Base-by-base conservation (phyloP, 495 filamentous ascomycete genomes). In the Aspergillus ostianus region DNA sequence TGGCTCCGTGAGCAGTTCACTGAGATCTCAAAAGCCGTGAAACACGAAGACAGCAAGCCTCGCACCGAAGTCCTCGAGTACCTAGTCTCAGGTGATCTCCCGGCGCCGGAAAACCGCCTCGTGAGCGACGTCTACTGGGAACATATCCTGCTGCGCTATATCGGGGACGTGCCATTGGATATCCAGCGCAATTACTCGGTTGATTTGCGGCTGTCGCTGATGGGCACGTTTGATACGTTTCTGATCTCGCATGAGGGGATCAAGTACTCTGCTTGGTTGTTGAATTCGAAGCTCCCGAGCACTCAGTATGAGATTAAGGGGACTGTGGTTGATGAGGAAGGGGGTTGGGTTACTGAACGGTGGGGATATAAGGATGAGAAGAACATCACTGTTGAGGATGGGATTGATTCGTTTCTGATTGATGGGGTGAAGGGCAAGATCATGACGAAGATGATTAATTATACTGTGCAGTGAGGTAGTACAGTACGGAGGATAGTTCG, bases 91-190 rank as follows among this genome's bases (percentile, higher is more conserved):
- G 57, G 32, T 18, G 26, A 47, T 49, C 26, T 27, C 0, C 18
- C 10, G 20, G 18, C 17, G 0, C 30, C 26, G 48, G 18, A 21
- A 20, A 49, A 49, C 29, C 56, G 56, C n/a, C 44, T 36, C 45
- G 57, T 59, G 18, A 29, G 32, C 18, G 57, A 53, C n/a, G 32
- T 59, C 9, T 59, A 59, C 57, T 59, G 57, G 57, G 57, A 59
- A 19, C 57, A 59, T 47, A 59, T 59, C 49, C 57, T 59, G 5
- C 57, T 59, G 1, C 57, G 57, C 29, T 59, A 59, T 47, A 59
- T 59, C 57, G 49, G 57, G 4, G 57, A 59, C 26, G 53, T 45
- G 17, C 57, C 57, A 7, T 46, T 21, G 18, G 57, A 59, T 32
- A 53, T 59, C 19, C 6, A 13, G 32, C 57, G 57, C 8, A 59